These are phyloP conservation scores for Trichoderma reesei DNA, from an alignment of 495 filamentous ascomycete genomes.

Conservation along the genomic window DNA sequence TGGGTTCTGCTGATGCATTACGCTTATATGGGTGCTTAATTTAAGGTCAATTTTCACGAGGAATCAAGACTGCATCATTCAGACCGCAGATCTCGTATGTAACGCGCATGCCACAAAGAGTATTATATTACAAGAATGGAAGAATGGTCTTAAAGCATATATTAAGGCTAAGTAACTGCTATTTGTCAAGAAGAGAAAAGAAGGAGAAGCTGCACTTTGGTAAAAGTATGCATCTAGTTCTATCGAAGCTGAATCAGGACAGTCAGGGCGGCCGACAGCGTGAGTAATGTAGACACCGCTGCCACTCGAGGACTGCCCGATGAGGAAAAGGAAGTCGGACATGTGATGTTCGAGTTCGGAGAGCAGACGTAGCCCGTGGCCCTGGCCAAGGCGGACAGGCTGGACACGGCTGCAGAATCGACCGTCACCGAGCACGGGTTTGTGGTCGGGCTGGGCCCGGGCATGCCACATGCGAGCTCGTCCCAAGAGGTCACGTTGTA, in stretches of 20 bases:
- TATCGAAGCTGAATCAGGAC: not conserved
- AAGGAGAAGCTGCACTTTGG: not conserved
- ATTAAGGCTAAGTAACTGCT: not conserved
- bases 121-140: not conserved
- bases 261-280: not conserved
- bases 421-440: not conserved
- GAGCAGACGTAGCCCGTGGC: not conserved
- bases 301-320: not conserved
- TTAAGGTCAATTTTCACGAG: no score
- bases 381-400: not conserved
- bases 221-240: not conserved
- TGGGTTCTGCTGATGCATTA: no score
- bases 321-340: not conserved
- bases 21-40: no score
- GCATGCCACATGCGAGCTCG: not conserved
- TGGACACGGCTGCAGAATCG: not conserved
- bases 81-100: no score
- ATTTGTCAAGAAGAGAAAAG: not conserved
- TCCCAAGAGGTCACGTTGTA: not conserved
- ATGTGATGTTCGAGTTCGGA: not conserved
- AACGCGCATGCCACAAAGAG: not conserved
- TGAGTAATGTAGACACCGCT: not conserved
- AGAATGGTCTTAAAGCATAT: not conserved
- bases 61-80: no score
- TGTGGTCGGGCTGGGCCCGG: not conserved